Evolutionary conservation across 441 rosid genomes (phyloP), one percentile per base, ranked within the genome.

Genomic region (Populus hybrid): DNA sequence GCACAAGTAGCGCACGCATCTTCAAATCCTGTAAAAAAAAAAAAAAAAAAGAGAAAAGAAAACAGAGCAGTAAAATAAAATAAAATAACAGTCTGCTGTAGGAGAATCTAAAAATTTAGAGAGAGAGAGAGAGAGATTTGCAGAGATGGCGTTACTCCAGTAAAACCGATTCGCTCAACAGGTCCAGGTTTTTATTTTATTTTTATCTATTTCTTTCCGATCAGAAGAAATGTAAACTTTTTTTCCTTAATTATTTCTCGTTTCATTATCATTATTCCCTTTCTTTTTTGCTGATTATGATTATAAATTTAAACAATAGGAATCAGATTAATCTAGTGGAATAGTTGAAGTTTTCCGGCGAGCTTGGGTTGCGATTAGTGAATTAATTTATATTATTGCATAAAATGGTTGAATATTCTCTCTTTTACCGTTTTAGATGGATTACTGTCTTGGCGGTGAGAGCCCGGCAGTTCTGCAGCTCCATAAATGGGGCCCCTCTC

Each of bases 401-500:
- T 57, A 57, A 54, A 54, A 57, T 57, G 9, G 8, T 57, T 57
- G 63, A 18, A 57, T 20, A 57, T 20, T 36, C 18, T 57, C n/a
- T 57, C 35, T 57, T 20, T 18, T 20, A 57, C 63, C 6, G 63
- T 57, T 20, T 57, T 18, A 57, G 63, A 69, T 92, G 98, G 89
- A 86, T 74, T 75, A 64, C 80, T 85, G 89, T 79, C 32, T 76
- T 78, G 81, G 82, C 54, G 76, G 78, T 35, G 91, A 87, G 86
- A 86, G 83, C 67, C 94, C 89, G 77, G 79, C 90, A 10, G 71
- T 92, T 78, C 84, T 94, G 85, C 98, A 90, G 86, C 77, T 97
- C 89, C 93, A 82, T 72, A 91, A 89, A 88, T 96, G 99, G 98
- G 86, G 69, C 32, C 90, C 93, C 71, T 86, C 93, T 63, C 84